Evolutionary conservation across 208 protist species (phyloP), one percentile per base, ranked within the genome.

Genomic region (Leishmania martiniquensis): DNA sequence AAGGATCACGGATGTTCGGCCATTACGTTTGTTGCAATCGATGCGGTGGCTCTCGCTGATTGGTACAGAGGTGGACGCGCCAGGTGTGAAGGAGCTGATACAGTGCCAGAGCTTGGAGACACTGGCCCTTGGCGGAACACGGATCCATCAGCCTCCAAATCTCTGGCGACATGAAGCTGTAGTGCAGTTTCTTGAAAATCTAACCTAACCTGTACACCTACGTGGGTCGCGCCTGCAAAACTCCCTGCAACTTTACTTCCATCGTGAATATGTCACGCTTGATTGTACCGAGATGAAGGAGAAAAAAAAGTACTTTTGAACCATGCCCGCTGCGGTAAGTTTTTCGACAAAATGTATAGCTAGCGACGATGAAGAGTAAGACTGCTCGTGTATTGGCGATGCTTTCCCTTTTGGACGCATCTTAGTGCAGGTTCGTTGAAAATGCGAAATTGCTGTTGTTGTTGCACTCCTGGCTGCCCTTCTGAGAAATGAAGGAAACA

Each of bases 1-100:
- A 0, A 75, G 80, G 60, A 54, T 93, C 17, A 83, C 82, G 13
- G 81, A 85, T 60, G 87, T 93, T 13, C 74, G 76, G 37, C 57
- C 81, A n/a, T 59, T 93, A 15, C 77, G 77, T 32, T 59, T 66
- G 29, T 70, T 89, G 44, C 60, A 49, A 22, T 67, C 72, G 2
- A 63, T 93, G 1, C 62, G 77, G 17, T 89, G 86, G 71, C 80
- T 93, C 1, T 88, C 85, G 25, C 39, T 91, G 6, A 83, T 77
- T 65, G 77, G 81, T 55, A 93, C 89, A 9, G 74, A 76, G 51
- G 78, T 93, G 2, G 78, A 83, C 9, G 72, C 59, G 17, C 67
- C 39, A 7, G 89, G 87, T 42, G 88, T 93, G 12, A 82, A 72
- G 34, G 85, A 81, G 25, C 75, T 93, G 15, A 70, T 82, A 49